Conservation (phyloP, 2,329 filamentous ascomycete species). For the Nothophoma quercina region DNA sequence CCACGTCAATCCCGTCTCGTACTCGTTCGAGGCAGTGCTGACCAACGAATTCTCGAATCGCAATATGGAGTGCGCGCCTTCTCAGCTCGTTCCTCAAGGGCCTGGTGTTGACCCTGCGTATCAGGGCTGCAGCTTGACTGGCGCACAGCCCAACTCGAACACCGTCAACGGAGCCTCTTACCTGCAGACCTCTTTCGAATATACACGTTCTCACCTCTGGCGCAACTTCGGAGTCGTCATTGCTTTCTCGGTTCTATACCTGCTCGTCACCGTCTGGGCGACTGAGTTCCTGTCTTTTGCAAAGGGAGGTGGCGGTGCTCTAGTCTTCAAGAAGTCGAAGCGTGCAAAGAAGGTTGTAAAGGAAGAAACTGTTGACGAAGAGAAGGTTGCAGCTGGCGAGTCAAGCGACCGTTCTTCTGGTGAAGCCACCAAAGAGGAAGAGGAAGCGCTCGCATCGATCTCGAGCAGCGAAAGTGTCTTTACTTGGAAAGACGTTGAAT, state of each 20-base stretch:
- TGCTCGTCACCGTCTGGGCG: conserved; percentile 73
- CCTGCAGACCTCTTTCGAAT: conserved; percentile 63
- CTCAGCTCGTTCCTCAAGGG: conserved; percentile 67
- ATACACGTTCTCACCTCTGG: conserved; percentile 66
- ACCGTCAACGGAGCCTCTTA: conserved; percentile 64
- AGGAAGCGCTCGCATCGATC: conserved; percentile 45
- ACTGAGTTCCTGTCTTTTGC: conserved; percentile 73
- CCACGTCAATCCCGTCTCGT: conserved; percentile 60
- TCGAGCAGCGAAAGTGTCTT: conserved; percentile 49
- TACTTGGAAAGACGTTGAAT: conserved; percentile 58
- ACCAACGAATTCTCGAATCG: conserved; percentile 69
- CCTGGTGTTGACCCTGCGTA: conserved; percentile 62
- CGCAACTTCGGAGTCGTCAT: conserved; percentile 81
- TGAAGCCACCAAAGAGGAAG: conserved; percentile 33
- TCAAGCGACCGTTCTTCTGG: conserved; percentile 32
- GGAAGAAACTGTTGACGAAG: conserved; percentile 62
- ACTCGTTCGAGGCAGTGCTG: conserved; percentile 72
- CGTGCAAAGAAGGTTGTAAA: conserved; percentile 63
- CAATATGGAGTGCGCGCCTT: conserved; percentile 65
- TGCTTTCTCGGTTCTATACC: conserved; percentile 77
- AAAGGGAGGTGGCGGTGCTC: conserved; percentile 68
- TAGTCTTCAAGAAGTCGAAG: conserved; percentile 75
- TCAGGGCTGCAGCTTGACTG: conserved; percentile 69
- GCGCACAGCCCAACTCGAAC: conserved; percentile 61
- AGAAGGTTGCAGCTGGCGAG: conserved; percentile 56